These are phyloP conservation scores for Echium plantagineum DNA, from an alignment of 257 asterid genomes.

Conservation along the genomic window DNA sequence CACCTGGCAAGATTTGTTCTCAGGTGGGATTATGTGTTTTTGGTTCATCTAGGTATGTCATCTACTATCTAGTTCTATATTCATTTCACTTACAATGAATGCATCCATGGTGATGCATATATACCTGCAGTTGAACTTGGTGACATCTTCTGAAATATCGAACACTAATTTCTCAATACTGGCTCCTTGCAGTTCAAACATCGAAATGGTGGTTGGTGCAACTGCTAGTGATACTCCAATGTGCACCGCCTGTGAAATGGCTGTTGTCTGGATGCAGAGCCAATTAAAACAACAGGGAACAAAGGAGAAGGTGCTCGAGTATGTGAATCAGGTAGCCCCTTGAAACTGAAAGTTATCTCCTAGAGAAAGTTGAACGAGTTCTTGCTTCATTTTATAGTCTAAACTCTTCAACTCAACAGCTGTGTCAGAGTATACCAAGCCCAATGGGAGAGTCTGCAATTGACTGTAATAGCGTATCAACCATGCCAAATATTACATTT, in stretches of 20 bases:
- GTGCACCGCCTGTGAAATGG: slow-evolving; percentile 23
- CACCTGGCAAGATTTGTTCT: slow-evolving; percentile 13
- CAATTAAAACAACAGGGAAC: slow-evolving; percentile 18
- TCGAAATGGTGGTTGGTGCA: slow-evolving; percentile 2
- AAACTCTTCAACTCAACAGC: slow-evolving; percentile 6
- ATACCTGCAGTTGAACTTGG: no score
- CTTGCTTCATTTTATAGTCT: neutral
- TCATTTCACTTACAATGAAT: neutral
- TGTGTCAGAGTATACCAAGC: slow-evolving; percentile 27
- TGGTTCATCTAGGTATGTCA: slow-evolving; percentile 6
- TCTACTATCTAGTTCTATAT: neutral
- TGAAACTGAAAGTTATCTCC: neutral
- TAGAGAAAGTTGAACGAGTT: neutral
- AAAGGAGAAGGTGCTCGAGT: slow-evolving; percentile 13
- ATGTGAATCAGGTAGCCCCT: slow-evolving; percentile 16
- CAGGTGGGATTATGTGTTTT: slow-evolving; percentile 12
- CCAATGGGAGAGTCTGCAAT: slow-evolving; percentile 20
- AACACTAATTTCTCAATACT: neutral
- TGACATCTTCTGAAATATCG: no score
- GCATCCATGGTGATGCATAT: neutral
- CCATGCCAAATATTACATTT: slow-evolving; percentile 20
- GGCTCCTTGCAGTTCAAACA: neutral
- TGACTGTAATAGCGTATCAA: slow-evolving; percentile 14
- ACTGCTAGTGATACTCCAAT: slow-evolving; percentile 3
- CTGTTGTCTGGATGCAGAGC: slow-evolving; percentile 24